These are phyloP conservation scores for Euphorbia pulcherrima DNA, from an alignment of 345 rosid genomes.

Conservation along the genomic window DNA sequence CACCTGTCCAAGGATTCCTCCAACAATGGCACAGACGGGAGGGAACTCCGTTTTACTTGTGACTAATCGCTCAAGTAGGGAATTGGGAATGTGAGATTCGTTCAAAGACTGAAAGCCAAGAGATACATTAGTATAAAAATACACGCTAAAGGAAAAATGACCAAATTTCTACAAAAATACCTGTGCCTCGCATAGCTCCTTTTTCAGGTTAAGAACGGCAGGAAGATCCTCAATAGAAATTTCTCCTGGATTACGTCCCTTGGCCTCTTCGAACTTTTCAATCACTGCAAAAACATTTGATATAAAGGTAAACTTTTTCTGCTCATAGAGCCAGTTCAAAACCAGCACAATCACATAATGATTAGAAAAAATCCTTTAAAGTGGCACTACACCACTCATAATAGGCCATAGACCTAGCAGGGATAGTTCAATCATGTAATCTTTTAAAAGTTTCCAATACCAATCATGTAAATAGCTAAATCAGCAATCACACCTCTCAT, in stretches of 20 bases:
- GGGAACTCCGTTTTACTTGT: slow-evolving; percentile 54
- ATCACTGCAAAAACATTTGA: slow-evolving; percentile 45
- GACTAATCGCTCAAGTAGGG: slow-evolving; percentile 69
- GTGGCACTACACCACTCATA: neutral
- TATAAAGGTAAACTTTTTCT: neutral
- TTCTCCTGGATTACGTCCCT: slow-evolving; percentile 53
- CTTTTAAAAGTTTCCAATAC: neutral
- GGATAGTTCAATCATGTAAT: neutral
- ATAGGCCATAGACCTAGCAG: neutral
- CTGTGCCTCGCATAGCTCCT: slow-evolving; percentile 66
- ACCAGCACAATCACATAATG: neutral
- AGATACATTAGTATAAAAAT: slow-evolving; percentile 4
- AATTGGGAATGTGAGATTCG: slow-evolving; percentile 58
- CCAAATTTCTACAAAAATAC: slow-evolving; percentile 30
- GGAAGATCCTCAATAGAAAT: slow-evolving; percentile 53
- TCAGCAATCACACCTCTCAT: slow-evolving; percentile 59
- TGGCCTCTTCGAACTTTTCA: slow-evolving; percentile 67
- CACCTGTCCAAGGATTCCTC: slow-evolving; percentile 96
- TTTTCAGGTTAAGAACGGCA: slow-evolving; percentile 52
- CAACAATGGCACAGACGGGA: slow-evolving; percentile 85
- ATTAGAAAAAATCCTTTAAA: neutral
- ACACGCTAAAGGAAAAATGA: neutral
- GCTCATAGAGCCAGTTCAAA: neutral
- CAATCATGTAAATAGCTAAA: neutral
- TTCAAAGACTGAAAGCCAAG: slow-evolving; percentile 43